These are phyloP conservation scores for Cladobotryum protrusum DNA, from an alignment of 2,329 filamentous ascomycete genomes.

Conservation along the genomic window DNA sequence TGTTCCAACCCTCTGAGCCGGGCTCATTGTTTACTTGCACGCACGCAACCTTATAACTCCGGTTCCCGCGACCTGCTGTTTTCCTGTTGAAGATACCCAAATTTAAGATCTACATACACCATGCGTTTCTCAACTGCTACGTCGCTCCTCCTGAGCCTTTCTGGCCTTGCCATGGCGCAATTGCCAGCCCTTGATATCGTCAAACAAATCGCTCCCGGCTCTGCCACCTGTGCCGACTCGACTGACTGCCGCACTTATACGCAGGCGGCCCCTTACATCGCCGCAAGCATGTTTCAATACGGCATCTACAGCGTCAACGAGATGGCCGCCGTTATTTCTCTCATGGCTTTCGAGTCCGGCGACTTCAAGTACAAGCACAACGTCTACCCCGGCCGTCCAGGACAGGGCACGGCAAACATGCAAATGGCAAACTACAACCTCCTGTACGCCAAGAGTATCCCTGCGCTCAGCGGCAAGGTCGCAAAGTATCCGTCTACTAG, in stretches of 20 bases:
- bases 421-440: conserved; percentile 41
- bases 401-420: conserved; percentile 64
- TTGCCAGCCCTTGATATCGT: conserved; percentile 35
- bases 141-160: conserved; percentile 10
- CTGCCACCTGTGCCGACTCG: conserved; percentile 45
- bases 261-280: conserved; percentile 53
- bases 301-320: conserved; percentile 47
- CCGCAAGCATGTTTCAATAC: conserved; percentile 51
- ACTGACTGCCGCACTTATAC: conserved; percentile 61
- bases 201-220: conserved; percentile 49
- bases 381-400: conserved; percentile 47
- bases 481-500: conserved; percentile 22
- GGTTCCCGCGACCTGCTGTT: not conserved
- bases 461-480: conserved; percentile 30
- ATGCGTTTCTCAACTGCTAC: conserved; percentile 24
- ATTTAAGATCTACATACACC: not conserved
- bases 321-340: conserved; percentile 62
- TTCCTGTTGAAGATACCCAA: not conserved
- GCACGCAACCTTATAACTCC: not conserved
- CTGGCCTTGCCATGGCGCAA: conserved; percentile 15
- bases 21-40: not conserved
- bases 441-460: conserved; percentile 40
- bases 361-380: conserved; percentile 69
- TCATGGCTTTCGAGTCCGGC: conserved; percentile 66
- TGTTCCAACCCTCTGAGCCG: not conserved